Evolutionary conservation across 108 stramenopile species (phyloP), one percentile per base, ranked within the genome.

Genomic region (Fragilaria radians): DNA sequence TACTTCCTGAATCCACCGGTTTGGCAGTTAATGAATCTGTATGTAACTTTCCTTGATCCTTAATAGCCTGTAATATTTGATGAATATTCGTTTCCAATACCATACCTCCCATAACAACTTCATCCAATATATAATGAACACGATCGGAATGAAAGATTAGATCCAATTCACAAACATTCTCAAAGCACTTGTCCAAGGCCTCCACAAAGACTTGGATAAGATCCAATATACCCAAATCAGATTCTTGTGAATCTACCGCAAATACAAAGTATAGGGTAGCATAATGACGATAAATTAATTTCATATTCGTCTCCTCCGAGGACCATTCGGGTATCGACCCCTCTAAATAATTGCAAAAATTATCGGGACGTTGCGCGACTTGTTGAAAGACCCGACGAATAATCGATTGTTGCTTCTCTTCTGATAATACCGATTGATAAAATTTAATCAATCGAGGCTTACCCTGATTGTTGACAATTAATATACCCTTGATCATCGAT

Each of bases 31-130:
- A 62, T 17, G 76, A 77, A 54, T 85, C 84, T 45, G 74, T 46
- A 52, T 98, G 91, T 61, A 98, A 80, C 50, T 80, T 94, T 28
- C 82, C 93, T 67, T 97, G 97, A 63, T 97, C 97, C 52, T 88
- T 92, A 57, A 97, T 85, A 9, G 95, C 83, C 48, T 85, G 76
- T 33, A 99, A 68, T 57, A 99, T 94, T 17, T 75, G 52, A 61
- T 71, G 77, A 59, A 97, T 95, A 75, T 97, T 98, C 18, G 97
- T 99, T 67, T 99, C 99, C 57, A 99, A 71, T 21, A 99, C 99
- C 97, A 99, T 98, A 19, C 99, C 97, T 18, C 94, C 99, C 97
- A 98, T 98, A 27, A 99, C 97, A 49, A 99, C 97, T 62, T 99
- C 99, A 69, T 95, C 94, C 63, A 92, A 62, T 22, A 91, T 62